Conservation (phyloP, 78 protist genomes). For the Planoprotostelium fungivorum region DNA sequence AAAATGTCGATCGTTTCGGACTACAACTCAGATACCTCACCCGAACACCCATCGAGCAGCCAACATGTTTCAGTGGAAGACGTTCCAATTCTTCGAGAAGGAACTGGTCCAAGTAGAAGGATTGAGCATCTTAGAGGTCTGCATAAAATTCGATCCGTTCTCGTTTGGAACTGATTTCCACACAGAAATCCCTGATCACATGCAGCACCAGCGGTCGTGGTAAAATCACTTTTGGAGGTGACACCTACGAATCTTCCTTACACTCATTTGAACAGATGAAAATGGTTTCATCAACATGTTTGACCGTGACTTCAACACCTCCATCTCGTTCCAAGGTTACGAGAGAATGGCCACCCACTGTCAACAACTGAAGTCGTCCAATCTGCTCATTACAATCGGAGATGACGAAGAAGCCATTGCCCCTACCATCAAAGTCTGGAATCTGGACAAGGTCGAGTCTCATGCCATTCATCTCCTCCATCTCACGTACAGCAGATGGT, state of each 20-base stretch:
- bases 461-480: background rate
- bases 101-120: conserved; percentile 43
- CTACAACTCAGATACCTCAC: too few species aligned
- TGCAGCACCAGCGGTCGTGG: conserved; percentile 75
- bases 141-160: background rate
- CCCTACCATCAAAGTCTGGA: conserved; percentile 28
- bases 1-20: too few species aligned
- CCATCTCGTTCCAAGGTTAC: conserved; percentile 50
- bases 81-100: conserved; percentile 59
- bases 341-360: conserved; percentile 14
- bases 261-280: conserved; percentile 8
- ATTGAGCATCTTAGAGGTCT: background rate
- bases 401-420: conserved; percentile 30
- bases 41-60: too few species aligned
- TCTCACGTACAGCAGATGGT: background rate
- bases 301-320: conserved; percentile 32
- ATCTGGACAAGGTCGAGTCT: conserved; percentile 14
- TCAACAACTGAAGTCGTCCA: conserved; percentile 35
- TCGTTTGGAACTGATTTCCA: background rate
- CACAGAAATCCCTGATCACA: conserved; percentile 30
- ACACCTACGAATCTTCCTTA: background rate
- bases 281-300: conserved; percentile 51
- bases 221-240: conserved; percentile 34
- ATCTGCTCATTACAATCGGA: conserved; percentile 40
- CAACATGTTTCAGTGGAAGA: conserved; percentile 35